Evolutionary conservation across 2,329 filamentous ascomycete genomes (phyloP).

Genomic region (Exophiala lecanii-corni): DNA sequence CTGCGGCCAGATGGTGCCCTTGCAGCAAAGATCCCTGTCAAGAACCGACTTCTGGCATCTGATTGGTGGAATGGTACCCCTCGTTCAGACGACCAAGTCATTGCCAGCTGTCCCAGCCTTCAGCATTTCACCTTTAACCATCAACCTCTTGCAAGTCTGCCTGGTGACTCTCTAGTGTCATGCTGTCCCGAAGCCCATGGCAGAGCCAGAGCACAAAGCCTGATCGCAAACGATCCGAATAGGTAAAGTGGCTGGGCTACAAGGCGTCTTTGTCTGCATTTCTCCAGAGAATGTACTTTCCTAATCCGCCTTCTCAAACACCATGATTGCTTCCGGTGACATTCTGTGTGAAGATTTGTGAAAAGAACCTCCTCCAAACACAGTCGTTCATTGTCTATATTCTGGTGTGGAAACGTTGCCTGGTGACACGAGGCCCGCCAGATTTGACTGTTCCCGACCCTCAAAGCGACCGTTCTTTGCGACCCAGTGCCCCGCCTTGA

Average conservation of each 20-base stretch:
- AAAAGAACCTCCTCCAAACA: no score
- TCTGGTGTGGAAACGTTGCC: conserved; percentile 23
- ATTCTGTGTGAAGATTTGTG: conserved; percentile 22
- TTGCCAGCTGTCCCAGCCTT: conserved; percentile 23
- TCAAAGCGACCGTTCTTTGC: conserved; percentile 16
- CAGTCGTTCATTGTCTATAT: no score
- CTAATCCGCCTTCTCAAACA: conserved; percentile 22
- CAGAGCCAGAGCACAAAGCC: no score
- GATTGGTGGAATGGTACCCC: conserved; percentile 16
- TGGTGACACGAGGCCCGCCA: conserved; percentile 6
- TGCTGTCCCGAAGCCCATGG: no score
- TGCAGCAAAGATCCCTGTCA: conserved; percentile 21
- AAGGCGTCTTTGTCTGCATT: conserved; percentile 12
- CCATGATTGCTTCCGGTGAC: conserved; percentile 26
- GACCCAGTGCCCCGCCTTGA: conserved; percentile 19
- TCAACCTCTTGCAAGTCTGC: conserved; percentile 15
- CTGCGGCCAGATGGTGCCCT: conserved; percentile 19
- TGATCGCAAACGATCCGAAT: no score
- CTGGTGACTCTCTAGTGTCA: conserved; percentile 2
- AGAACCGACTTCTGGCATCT: conserved; percentile 11
- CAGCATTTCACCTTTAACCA: conserved; percentile 25
- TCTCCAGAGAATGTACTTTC: conserved; percentile 17
- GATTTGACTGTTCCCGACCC: conserved; percentile 2
- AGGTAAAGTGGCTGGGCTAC: conserved; percentile 12
- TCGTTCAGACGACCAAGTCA: conserved; percentile 12